Percentiles rank a stretch among this genome's conserved stretches.
These are phyloP conservation scores for Yamadazyma blattariae DNA, from an alignment of 1,139 yeast genomes.

Conservation along the genomic window DNA sequence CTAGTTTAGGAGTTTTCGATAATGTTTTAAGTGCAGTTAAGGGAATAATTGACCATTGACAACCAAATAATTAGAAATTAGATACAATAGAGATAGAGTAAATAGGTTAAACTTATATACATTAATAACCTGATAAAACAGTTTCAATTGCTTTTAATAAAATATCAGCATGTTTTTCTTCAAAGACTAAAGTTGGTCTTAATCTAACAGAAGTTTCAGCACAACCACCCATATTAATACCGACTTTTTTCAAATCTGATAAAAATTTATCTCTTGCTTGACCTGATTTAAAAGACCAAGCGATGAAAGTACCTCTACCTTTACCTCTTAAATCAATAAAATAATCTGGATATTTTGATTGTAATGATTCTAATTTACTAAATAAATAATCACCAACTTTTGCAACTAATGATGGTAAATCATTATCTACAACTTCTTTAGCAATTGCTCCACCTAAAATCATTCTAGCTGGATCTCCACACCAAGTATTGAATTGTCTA, in stretches of 20 bases:
- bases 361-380: slow-evolving; percentile 40
- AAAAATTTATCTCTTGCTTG: slow-evolving; percentile 52
- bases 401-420: slow-evolving; percentile 49
- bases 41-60: slow-evolving; percentile 21
- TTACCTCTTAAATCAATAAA: slow-evolving; percentile 63
- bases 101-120: too few relatives aligned
- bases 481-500: slow-evolving; percentile 83
- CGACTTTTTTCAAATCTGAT: slow-evolving; percentile 46
- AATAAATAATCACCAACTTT: slow-evolving; percentile 62
- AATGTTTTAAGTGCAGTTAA: slow-evolving; percentile 47
- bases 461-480: slow-evolving; percentile 76
- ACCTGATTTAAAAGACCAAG: slow-evolving; percentile 60
- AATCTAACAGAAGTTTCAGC: slow-evolving; percentile 63
- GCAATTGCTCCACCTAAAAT: slow-evolving; percentile 62
- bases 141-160: slow-evolving; percentile 50
- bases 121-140: slow-evolving; percentile 39
- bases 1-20: slow-evolving; percentile 48
- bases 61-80: neutral
- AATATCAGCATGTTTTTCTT: slow-evolving; percentile 63
- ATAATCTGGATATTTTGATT: slow-evolving; percentile 41
- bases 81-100: neutral
- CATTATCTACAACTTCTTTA: slow-evolving; percentile 52
- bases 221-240: slow-evolving; percentile 74
- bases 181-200: slow-evolving; percentile 70
- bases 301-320: slow-evolving; percentile 67